Base-by-base conservation (phyloP, 805 yeast genomes). In the Saturnispora quitensis region DNA sequence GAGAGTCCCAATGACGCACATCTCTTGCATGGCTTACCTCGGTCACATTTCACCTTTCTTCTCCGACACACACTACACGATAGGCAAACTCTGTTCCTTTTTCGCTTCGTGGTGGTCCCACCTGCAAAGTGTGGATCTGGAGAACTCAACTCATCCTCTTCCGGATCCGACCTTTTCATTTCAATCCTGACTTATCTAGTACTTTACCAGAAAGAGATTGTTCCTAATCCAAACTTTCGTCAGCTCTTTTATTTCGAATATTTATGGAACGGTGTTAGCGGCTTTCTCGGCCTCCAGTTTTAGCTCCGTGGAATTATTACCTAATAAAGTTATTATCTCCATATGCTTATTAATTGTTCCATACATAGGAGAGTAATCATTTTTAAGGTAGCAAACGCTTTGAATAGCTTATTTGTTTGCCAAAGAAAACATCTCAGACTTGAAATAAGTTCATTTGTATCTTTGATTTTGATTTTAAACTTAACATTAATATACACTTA, bases 51-150 rank as follows among this genome's bases (percentile, higher is more conserved):
- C 43, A 74, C 75, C 57, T 76, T 76, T 40, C 76, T 66, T 57
- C 66, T 68, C 20, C 77, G 68, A 56, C 80, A 76, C 43, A 71
- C 71, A 33, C 70, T 72, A 56, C 81, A 76, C 0, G 75, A 74
- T 3, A 77, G 57, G 0, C 75, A 70, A 48, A 72, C 65, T 46
- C 80, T 67, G 38, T 73, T 69, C 48, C 79, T 65, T 54, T 67
- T 71, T 25, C 48, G 27, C 20, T 45, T 45, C 12, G 15, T 35
- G n/a, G 8, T 35, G 18, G 27, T 13, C 17, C 18, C 42, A 18
- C 22, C 13, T 10, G 5, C 42, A 18, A 18, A 18, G 18, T 38
- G 42, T 9, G 42, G 25, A 38, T 38, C 42, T 38, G 42, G 22
- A 12, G 47, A 43, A 27, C 20, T 33, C 22, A 33, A 27, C 9